These are phyloP conservation scores for Amanita pallidorosea DNA, from an alignment of 768 basidiomycete genomes.

Conservation along the genomic window DNA sequence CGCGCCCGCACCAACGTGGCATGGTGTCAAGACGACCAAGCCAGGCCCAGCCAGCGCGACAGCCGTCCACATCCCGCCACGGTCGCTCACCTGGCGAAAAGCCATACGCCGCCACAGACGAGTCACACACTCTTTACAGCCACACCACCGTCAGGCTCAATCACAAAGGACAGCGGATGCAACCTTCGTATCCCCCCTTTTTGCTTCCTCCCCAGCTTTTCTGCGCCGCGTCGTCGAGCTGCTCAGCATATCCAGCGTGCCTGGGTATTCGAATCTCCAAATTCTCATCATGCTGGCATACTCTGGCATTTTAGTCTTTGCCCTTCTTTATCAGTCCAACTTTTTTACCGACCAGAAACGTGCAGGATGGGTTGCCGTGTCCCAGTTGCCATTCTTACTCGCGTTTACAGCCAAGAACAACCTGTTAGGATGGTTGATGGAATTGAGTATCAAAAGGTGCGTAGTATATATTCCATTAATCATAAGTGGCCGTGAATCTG, in stretches of 20 bases:
- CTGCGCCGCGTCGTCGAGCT: slow-evolving; percentile 32
- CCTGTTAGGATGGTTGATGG: slow-evolving; percentile 12
- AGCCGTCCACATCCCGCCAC: not conserved
- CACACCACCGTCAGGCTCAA: slow-evolving; percentile 16
- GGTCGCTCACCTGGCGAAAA: not conserved
- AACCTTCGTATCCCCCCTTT: slow-evolving; percentile 35
- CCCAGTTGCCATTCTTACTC: slow-evolving; percentile 56
- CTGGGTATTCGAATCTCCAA: slow-evolving; percentile 42
- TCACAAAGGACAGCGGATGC: slow-evolving; percentile 15
- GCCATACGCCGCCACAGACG: slow-evolving; percentile 1
- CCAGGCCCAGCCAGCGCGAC: not conserved
- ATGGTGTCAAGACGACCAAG: not conserved
- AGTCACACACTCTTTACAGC: slow-evolving; percentile 23
- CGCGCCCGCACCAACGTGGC: not conserved
- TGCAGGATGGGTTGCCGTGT: slow-evolving; percentile 41
- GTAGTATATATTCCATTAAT: not conserved
- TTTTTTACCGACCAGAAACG: slow-evolving; percentile 40
- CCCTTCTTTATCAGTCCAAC: slow-evolving; percentile 37
- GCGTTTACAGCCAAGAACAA: slow-evolving; percentile 64
- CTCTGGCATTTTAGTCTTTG: slow-evolving; percentile 31
- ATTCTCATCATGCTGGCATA: slow-evolving; percentile 35
- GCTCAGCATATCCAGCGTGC: slow-evolving; percentile 28
- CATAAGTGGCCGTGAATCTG: not conserved
- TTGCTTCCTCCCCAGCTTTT: slow-evolving; percentile 32
- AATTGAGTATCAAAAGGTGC: slow-evolving; percentile 58